These are phyloP conservation scores for Spirogloea muscicola DNA, from an alignment of 139 green algal genomes.

Conservation along the genomic window DNA sequence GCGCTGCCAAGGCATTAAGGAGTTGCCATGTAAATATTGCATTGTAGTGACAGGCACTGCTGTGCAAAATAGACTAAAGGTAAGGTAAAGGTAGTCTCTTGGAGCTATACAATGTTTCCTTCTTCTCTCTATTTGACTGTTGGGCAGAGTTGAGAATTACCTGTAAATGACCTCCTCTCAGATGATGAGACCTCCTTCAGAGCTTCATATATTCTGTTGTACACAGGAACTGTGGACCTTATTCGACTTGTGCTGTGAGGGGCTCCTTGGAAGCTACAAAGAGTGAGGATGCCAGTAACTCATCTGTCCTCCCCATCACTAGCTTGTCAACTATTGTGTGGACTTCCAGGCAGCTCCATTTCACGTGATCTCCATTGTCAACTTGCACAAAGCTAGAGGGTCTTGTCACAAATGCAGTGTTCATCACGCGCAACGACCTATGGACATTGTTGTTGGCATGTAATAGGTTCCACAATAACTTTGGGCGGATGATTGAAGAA, in stretches of 20 bases:
- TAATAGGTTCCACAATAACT: too few species aligned
- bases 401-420: neutral
- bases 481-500: too few species aligned
- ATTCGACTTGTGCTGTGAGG: slow-evolving; percentile 71
- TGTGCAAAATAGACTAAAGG: slow-evolving; percentile 66
- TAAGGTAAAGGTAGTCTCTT: slow-evolving; percentile 5
- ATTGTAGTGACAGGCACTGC: slow-evolving; percentile 86
- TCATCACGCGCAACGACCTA: neutral
- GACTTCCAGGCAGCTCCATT: neutral
- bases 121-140: neutral
- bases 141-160: neutral
- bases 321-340: neutral
- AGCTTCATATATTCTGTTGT: neutral
- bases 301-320: neutral
- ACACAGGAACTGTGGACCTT: slow-evolving; percentile 83
- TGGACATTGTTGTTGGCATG: slow-evolving; percentile 10
- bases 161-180: neutral
- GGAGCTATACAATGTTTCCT: neutral
- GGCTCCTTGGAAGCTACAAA: slow-evolving; percentile 44
- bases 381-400: neutral
- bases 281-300: slow-evolving; percentile 8
- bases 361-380: neutral
- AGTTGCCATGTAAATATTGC: slow-evolving; percentile 50
- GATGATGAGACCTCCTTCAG: neutral
- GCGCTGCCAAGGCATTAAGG: slow-evolving; percentile 58